Conservation (phyloP, 331 rosid genomes). For the Phaseolus coccineus region DNA sequence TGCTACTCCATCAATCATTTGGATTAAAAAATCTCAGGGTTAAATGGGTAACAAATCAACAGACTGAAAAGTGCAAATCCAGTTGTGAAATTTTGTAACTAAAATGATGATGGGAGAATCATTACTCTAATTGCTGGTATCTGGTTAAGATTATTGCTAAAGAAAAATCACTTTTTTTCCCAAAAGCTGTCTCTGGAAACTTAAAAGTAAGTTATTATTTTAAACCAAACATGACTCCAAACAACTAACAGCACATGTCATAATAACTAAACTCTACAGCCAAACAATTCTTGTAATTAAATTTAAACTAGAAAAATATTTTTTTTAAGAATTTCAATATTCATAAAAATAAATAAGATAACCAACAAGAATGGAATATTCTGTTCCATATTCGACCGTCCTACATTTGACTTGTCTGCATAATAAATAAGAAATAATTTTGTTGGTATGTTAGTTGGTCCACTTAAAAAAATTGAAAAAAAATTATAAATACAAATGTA, state of each 20-base stretch:
- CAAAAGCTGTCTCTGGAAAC: not conserved
- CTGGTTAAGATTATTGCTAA: not conserved
- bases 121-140: not conserved
- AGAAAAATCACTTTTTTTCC: not conserved
- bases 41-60: conserved; percentile 20
- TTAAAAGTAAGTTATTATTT: not conserved
- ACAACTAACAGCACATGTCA: not conserved
- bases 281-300: no score
- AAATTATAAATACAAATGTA: no score
- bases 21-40: not conserved
- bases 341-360: no score
- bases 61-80: conserved; percentile 15
- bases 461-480: no score
- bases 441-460: no score
- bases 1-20: conserved; percentile 17
- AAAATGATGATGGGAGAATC: conserved; percentile 11
- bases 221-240: not conserved
- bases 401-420: no score
- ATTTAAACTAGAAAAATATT: no score
- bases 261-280: no score
- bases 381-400: no score
- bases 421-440: no score
- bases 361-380: no score
- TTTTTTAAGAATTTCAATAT: no score
- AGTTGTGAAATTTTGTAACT: not conserved